Percentiles rank a stretch among this genome's conserved stretches.
Evolutionary conservation across 1,284 basidiomycete genomes (phyloP).

Genomic region (Athelia sp.): DNA sequence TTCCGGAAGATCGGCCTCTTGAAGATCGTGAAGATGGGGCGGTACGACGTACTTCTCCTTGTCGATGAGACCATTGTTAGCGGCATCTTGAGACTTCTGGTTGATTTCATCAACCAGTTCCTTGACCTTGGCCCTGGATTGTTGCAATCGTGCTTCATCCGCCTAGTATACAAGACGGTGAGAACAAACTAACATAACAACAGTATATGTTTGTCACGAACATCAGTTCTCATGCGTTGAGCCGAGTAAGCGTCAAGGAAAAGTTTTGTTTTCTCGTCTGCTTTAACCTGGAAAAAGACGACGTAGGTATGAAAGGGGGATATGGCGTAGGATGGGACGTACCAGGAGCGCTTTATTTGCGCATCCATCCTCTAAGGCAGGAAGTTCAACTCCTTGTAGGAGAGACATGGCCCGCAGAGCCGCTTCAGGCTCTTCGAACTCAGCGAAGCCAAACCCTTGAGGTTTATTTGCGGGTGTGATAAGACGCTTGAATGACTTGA

Average conservation of each 20-base stretch:
- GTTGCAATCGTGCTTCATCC: constrained; percentile 52
- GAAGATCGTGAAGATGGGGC: constrained; percentile 90
- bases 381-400: constrained; percentile 82
- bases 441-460: constrained; percentile 93
- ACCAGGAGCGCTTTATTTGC: constrained; percentile 85
- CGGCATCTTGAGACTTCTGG: constrained; percentile 59
- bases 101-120: constrained; percentile 57
- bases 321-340: constrained; percentile 31
- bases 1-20: constrained; percentile 94
- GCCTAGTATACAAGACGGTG: constrained; percentile 32
- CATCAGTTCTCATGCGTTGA: constrained; percentile 76
- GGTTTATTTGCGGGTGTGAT: constrained; percentile 88
- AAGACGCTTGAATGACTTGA: constrained; percentile 86
- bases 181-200: background rate
- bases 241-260: constrained; percentile 83
- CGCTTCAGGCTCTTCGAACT: constrained; percentile 86
- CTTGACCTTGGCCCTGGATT: constrained; percentile 53
- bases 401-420: constrained; percentile 79
- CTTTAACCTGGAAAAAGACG: constrained; percentile 63
- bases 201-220: constrained; percentile 28
- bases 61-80: constrained; percentile 62
- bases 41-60: constrained; percentile 85
- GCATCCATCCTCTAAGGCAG: constrained; percentile 79
- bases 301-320: constrained; percentile 33
- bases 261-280: constrained; percentile 87